Evolutionary conservation across 495 filamentous ascomycete genomes (phyloP).

Genomic region (Trichoderma orchidacearum): DNA sequence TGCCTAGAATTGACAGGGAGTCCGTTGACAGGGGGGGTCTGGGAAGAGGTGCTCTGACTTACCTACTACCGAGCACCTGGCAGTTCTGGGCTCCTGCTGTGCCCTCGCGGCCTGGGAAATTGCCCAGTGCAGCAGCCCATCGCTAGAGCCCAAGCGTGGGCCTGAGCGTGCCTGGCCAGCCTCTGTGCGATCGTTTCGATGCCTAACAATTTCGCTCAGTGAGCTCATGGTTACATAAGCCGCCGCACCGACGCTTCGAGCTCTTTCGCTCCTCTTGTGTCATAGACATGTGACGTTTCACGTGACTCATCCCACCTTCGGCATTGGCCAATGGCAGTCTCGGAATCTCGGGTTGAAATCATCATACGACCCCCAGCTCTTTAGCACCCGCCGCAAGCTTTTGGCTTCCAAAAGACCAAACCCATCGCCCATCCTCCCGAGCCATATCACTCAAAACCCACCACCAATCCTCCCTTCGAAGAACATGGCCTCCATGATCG

Average conservation of each 20-base stretch:
- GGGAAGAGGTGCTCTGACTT: too few species aligned
- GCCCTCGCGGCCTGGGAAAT: too few species aligned
- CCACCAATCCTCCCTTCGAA: conserved; percentile 7
- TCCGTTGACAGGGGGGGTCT: too few species aligned
- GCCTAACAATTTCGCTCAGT: not conserved
- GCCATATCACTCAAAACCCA: not conserved
- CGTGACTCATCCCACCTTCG: not conserved
- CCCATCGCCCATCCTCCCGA: not conserved
- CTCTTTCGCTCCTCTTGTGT: not conserved
- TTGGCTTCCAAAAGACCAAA: not conserved
- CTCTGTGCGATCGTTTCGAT: too few species aligned
- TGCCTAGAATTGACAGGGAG: too few species aligned
- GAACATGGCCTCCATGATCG: conserved; percentile 29
- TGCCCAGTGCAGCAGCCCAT: not conserved
- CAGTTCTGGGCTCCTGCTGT: too few species aligned
- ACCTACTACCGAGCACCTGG: too few species aligned
- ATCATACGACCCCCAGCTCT: not conserved
- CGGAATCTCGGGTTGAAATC: conserved; percentile 1
- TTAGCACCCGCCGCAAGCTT: not conserved
- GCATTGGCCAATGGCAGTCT: conserved; percentile 5
- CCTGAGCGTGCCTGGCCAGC: too few species aligned
- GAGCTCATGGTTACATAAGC: not conserved
- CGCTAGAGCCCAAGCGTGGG: too few species aligned
- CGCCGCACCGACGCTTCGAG: too few species aligned
- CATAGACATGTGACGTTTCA: not conserved